phyloP scores from a whole-genome alignment of 192 early-diverging fungal genomes.

The Coemansia sp. region DNA sequence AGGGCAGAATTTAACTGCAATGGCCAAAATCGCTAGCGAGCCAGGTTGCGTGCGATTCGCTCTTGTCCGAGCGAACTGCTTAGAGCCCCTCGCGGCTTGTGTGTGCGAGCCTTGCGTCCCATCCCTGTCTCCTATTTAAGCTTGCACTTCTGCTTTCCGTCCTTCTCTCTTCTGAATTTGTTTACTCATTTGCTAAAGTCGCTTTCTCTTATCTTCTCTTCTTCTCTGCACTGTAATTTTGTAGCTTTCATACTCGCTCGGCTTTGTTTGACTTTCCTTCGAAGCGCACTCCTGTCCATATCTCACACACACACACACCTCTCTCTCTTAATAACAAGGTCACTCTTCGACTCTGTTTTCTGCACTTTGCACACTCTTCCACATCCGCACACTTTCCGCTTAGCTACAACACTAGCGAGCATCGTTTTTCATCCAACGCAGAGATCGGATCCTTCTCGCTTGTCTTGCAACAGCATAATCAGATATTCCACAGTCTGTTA shows the following conservation, averaged over 20 bases:
- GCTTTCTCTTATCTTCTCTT: not conserved
- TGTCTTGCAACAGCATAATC: not conserved
- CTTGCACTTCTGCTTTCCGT: not conserved
- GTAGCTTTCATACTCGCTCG: not conserved
- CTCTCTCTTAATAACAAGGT: not conserved
- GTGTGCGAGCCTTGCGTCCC: not conserved
- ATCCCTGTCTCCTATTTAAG: not conserved
- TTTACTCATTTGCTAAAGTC: not conserved
- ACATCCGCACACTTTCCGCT: not conserved
- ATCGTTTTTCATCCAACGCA: not conserved
- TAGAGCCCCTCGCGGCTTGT: not conserved
- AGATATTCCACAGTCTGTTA: not conserved
- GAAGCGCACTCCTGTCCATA: not conserved
- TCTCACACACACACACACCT: not conserved
- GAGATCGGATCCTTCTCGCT: not conserved
- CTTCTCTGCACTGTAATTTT: not conserved
- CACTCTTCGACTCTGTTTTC: not conserved
- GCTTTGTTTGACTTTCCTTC: not conserved
- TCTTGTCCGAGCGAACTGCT: not conserved
- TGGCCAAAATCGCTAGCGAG: not conserved
- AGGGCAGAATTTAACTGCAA: not conserved
- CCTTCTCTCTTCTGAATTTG: not conserved
- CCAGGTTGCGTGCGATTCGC: not conserved
- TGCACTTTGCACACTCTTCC: not conserved
- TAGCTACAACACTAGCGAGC: not conserved